Evolutionary conservation across 2,329 filamentous ascomycete genomes (phyloP).

Genomic region (Gremmenia infestans): DNA sequence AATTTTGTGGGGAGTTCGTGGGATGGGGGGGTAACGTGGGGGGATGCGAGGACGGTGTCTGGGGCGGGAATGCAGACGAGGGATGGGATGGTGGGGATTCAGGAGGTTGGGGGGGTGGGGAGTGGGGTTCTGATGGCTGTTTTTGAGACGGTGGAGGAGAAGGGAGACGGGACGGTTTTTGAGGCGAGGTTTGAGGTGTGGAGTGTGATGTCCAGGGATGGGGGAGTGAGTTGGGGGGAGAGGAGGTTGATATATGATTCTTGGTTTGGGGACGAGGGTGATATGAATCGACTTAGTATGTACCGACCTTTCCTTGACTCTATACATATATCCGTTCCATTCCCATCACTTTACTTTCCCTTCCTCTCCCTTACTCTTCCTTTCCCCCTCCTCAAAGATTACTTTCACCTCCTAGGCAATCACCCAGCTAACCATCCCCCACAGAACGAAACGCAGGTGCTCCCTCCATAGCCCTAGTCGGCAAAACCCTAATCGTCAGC

Average conservation of each 20-base stretch:
- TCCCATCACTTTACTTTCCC: not conserved
- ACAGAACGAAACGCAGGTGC: conserved; percentile 9
- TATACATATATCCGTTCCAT: not conserved
- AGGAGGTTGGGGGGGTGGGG: not conserved
- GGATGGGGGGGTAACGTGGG: conserved; percentile 6
- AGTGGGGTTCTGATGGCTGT: conserved; percentile 7
- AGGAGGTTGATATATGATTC: conserved; percentile 1
- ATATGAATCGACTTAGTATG: not conserved
- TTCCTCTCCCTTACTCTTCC: not conserved
- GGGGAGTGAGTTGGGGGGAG: conserved; percentile 8
- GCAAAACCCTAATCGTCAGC: conserved; percentile 7
- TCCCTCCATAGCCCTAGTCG: conserved; percentile 7
- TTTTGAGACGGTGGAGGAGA: conserved; percentile 7
- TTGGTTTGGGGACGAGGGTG: not conserved
- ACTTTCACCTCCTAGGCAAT: too few relatives aligned
- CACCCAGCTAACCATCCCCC: too few relatives aligned
- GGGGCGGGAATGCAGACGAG: not conserved
- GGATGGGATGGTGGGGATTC: conserved; percentile 12
- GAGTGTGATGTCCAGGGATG: conserved; percentile 6
- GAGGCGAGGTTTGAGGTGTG: not conserved
- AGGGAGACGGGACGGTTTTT: not conserved
- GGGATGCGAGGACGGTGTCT: conserved; percentile 1
- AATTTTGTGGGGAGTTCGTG: conserved; percentile 2
- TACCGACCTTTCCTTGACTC: not conserved
- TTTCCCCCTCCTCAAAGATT: too few relatives aligned